Base-by-base conservation (phyloP, 306 rosid genomes). In the Cucumis melo region DNA sequence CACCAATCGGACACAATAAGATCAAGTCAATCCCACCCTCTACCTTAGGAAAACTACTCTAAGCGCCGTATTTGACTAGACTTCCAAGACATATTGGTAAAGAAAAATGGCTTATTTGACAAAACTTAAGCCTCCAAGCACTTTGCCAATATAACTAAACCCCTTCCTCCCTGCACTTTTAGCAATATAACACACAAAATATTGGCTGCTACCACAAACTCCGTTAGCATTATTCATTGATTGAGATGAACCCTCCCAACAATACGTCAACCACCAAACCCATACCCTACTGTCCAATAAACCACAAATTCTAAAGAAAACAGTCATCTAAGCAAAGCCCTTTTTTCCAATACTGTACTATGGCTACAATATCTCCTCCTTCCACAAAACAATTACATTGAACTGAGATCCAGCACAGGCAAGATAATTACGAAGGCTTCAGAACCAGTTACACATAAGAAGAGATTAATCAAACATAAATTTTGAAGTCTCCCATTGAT, bases 361-460 rank as follows among this genome's bases (percentile, higher is more conserved):
- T 65, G 27, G 53, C 73, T 70, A 24, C 39, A 44, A 42, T 68
- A n/a, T n/a, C n/a, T n/a, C n/a, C n/a, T n/a, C n/a, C n/a, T n/a
- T n/a, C n/a, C n/a, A n/a, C n/a, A n/a, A n/a, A n/a, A n/a, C n/a
- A n/a, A n/a, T n/a, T 68, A 3, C 14, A 20, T 14, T 42, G 36
- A 21, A 17, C 7, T 23, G 42, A 4, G 19, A 72, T 9, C 41
- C 41, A 50, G 27, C 16, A 3, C 60, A 50, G 12, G 29, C 73
- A 66, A 39, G 48, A 9, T 38, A 3, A 21, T 8, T 13, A 14
- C 8, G 3, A 71, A 71, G 42, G 55, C 23, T 71, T 74, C 77
- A 77, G 48, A 86, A 84, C 95, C 97, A 88, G 88, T 87, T 89
- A 82, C 89, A 32, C 20, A 53, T n/a, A 53, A 10, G 48, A 55